These are phyloP conservation scores for Hermanozyma aechmeae DNA, from an alignment of 805 yeast species.

Conservation along the genomic window DNA sequence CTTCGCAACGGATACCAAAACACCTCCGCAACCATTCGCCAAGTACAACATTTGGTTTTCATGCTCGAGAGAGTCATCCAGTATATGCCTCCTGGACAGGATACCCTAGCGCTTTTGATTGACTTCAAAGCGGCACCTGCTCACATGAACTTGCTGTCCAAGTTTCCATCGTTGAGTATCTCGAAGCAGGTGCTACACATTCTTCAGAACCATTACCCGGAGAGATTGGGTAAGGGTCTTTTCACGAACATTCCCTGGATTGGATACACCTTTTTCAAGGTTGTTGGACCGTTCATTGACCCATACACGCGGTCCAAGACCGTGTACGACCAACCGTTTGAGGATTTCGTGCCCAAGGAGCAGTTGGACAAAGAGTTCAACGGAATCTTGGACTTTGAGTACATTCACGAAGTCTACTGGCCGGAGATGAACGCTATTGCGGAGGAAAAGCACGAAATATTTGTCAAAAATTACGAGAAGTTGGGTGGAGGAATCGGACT, in stretches of 20 bases:
- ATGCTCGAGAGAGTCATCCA: conserved; percentile 87
- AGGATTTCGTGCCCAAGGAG: conserved; percentile 41
- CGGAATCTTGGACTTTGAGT: conserved; percentile 41
- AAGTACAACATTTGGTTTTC: conserved; percentile 47
- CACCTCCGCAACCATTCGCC: conserved; percentile 41
- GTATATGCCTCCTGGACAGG: conserved; percentile 95
- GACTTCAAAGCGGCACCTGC: conserved; percentile 43
- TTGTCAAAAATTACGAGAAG: conserved; percentile 27
- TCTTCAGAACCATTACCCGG: conserved; percentile 13
- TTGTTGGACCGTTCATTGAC: conserved; percentile 34
- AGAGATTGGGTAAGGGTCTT: conserved; percentile 12
- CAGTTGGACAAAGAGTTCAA: conserved; percentile 44
- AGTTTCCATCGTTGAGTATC: conserved; percentile 40
- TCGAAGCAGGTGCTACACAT: conserved; percentile 21
- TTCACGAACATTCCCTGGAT: conserved; percentile 14
- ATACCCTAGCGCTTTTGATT: conserved; percentile 79
- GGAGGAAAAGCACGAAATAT: conserved; percentile 23
- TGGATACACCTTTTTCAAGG: conserved; percentile 12
- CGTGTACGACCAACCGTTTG: conserved; percentile 49
- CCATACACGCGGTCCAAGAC: conserved; percentile 51
- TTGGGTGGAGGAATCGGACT: conserved; percentile 44
- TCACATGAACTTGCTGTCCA: conserved; percentile 26
- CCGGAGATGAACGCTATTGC: conserved; percentile 37
- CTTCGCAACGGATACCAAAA: conserved; percentile 48
- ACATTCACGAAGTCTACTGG: conserved; percentile 47